A percentile compares a stretch with the other conserved stretches of the same genome.
Evolutionary conservation across 495 filamentous ascomycete genomes (phyloP).

Genomic region (Stereocaulon alpinum): DNA sequence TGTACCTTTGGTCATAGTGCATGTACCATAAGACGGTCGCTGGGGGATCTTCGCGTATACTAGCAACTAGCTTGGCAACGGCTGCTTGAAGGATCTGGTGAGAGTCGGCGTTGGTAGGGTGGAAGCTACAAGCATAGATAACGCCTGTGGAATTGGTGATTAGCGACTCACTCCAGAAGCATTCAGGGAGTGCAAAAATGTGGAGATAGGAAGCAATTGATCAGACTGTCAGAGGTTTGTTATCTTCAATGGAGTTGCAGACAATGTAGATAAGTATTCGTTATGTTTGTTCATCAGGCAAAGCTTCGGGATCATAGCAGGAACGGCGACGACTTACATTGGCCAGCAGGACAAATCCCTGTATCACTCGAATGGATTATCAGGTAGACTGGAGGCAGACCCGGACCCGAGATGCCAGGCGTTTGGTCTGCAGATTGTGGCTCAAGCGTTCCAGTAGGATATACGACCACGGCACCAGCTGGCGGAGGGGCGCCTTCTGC

Average conservation of each 20-base stretch:
- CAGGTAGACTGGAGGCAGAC: constrained; percentile 54
- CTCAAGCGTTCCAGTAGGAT: constrained; percentile 36
- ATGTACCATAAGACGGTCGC: constrained; percentile 46
- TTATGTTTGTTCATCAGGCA: constrained; percentile 59
- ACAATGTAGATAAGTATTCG: constrained; percentile 99
- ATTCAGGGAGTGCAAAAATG: constrained; percentile 9
- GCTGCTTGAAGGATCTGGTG: constrained; percentile 42
- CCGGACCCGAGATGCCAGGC: constrained; percentile 18
- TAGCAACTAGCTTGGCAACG: constrained; percentile 42
- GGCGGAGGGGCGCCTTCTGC: constrained; percentile 65
- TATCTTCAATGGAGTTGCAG: constrained; percentile 78
- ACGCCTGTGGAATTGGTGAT: constrained; percentile 43
- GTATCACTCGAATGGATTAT: constrained; percentile 74
- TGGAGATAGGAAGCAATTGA: constrained; percentile 33
- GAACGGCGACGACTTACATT: constrained; percentile 60
- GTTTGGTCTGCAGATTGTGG: neutral
- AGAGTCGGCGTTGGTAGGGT: constrained; percentile 29
- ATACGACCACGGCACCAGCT: constrained; percentile 63
- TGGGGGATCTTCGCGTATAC: constrained; percentile 27
- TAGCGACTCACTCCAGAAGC: constrained; percentile 8
- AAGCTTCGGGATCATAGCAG: constrained; percentile 12
- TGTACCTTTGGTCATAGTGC: constrained; percentile 46
- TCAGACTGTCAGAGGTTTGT: constrained; percentile 82
- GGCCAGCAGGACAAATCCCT: constrained; percentile 73
- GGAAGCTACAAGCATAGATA: constrained; percentile 52